Conservation (phyloP, 257 asterid species). For the Dorcoceras hygrometricum region DNA sequence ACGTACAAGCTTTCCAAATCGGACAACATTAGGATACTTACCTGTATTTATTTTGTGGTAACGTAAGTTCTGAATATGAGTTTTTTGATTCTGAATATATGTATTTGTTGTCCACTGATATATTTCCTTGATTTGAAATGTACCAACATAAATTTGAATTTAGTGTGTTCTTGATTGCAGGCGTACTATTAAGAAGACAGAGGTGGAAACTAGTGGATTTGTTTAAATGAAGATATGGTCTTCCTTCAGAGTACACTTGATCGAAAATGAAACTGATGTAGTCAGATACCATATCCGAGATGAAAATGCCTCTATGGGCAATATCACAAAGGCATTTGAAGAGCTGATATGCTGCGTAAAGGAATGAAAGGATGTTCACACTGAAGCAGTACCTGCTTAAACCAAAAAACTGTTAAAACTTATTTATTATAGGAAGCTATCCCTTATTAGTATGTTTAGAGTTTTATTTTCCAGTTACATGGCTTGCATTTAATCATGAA, state of each 20-base stretch:
- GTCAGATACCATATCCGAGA: constrained; percentile 62
- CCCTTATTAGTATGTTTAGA: background rate
- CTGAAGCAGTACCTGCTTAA: constrained; percentile 45
- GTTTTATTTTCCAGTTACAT: background rate
- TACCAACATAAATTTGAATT: background rate
- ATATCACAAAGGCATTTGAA: constrained; percentile 53
- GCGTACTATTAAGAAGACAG: background rate
- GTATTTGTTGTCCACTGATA: background rate
- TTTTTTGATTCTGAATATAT: background rate
- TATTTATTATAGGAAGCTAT: background rate
- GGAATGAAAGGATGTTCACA: constrained; percentile 33
- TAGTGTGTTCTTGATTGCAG: background rate
- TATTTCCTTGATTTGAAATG: background rate
- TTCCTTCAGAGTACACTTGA: constrained; percentile 26
- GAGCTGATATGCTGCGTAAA: constrained; percentile 50
- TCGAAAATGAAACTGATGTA: constrained; percentile 58
- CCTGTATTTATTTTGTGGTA: background rate
- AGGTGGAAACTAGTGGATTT: background rate
- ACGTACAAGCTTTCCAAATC: background rate
- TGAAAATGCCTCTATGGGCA: constrained; percentile 47
- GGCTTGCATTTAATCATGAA: background rate
- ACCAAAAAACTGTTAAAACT: constrained; percentile 11
- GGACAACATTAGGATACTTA: background rate
- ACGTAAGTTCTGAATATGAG: background rate
- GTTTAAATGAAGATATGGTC: background rate